Evolutionary conservation across 805 yeast genomes (phyloP), one percentile per base, ranked within the genome.

Genomic region (Wickerhamiella sorbophila): DNA sequence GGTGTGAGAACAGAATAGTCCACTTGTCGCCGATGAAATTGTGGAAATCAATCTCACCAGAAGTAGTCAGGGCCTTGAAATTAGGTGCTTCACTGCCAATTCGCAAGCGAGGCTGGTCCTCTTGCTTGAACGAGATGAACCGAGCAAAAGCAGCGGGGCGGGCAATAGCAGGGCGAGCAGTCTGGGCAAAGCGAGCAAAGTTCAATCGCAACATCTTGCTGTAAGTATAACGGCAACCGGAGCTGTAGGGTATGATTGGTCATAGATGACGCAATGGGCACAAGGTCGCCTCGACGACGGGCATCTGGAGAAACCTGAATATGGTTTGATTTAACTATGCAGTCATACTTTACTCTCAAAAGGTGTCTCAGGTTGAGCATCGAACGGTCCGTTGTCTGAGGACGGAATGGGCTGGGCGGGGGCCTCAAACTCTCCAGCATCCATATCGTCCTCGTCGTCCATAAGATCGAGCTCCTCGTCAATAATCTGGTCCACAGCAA

Each of bases 1-100:
- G 96, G 64, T 86, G 96, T 20, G 94, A 82, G 67, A 86, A 86
- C 57, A 86, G 69, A 40, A 86, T 77, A 38, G 79, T 77, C 96
- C 96, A 86, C 37, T 78, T 72, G 64, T 80, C 75, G 38, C 88
- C 88, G 53, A 85, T 69, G 70, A 70, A 86, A 47, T 87, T 78
- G 67, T 86, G 94, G 76, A 86, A 86, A 51, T 82, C 75, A 58
- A 86, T 75, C 49, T 74, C 74, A 44, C 96, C 96, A 49, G 69
- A 70, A 45, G 95, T 82, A 44, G 94, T 75, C 50, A 74, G 75
- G 45, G 94, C 88, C 48, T 70, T 67, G 72, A 86, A 86, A 63
- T 87, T 79, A 59, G 96, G 96, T 45, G 94, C 96, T 41, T 65
- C 65, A 34, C 87, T 74, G 42, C 93, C 93, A 61, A 84, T 79